phyloP scores from a whole-genome alignment of 768 basidiomycete species.

The Amanita pseudoporphyria region DNA sequence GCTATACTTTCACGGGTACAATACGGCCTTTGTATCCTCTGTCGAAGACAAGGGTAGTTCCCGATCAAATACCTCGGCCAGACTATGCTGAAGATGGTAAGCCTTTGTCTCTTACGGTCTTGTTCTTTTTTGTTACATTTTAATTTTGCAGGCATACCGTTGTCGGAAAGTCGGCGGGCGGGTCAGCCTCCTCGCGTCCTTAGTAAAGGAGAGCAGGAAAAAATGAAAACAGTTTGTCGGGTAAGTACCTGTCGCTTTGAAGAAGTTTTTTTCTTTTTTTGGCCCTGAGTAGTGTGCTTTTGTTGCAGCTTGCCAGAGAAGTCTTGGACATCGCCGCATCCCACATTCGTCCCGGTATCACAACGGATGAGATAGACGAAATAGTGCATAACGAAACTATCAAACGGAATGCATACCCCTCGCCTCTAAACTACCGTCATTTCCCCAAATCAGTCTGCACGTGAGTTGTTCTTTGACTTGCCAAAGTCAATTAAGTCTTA shows the following conservation, averaged over 20 bases:
- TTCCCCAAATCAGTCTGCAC: slow-evolving; percentile 98
- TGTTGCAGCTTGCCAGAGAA: slow-evolving; percentile 69
- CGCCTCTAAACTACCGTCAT: slow-evolving; percentile 81
- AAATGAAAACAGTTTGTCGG: slow-evolving; percentile 79
- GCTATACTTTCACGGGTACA: slow-evolving; percentile 68
- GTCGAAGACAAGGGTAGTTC: slow-evolving; percentile 65
- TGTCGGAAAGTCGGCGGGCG: slow-evolving; percentile 43
- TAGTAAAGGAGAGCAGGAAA: slow-evolving; percentile 68
- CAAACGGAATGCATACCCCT: slow-evolving; percentile 88
- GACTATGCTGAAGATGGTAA: slow-evolving; percentile 68
- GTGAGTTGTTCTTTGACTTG: slow-evolving; percentile 25
- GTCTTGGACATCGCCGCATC: slow-evolving; percentile 91
- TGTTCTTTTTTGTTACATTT: not conserved
- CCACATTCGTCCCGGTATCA: slow-evolving; percentile 80
- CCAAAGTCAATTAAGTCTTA: not conserved
- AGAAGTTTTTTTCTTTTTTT: not conserved
- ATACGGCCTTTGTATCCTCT: slow-evolving; percentile 85
- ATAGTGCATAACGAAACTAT: slow-evolving; percentile 90
- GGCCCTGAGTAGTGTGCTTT: not conserved
- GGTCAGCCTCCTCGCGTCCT: slow-evolving; percentile 62
- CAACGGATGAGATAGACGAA: slow-evolving; percentile 91
- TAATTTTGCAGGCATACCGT: slow-evolving; percentile 40
- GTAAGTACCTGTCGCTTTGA: slow-evolving; percentile 36
- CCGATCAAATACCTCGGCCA: slow-evolving; percentile 75
- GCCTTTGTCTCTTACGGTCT: not conserved